Evolutionary conservation across 208 protist genomes (phyloP).

Genomic region (Trypanosoma melophagium): DNA sequence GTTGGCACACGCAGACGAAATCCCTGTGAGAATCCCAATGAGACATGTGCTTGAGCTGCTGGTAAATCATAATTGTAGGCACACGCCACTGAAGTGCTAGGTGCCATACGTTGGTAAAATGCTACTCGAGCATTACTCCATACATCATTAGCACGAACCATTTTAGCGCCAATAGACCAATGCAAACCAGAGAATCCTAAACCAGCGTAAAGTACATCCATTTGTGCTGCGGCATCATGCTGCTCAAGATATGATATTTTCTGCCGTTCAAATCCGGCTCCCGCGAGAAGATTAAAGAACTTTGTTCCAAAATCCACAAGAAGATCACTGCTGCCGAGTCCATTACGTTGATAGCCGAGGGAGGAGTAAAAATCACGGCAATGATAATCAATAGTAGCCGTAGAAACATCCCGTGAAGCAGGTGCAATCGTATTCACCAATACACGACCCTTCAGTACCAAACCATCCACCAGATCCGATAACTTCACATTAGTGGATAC

Average conservation of each 20-base stretch:
- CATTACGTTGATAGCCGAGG: slow-evolving; percentile 75
- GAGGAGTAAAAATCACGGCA: slow-evolving; percentile 75
- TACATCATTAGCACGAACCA: slow-evolving; percentile 65
- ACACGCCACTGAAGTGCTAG: slow-evolving; percentile 68
- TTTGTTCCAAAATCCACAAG: slow-evolving; percentile 80
- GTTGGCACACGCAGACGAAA: slow-evolving; percentile 64
- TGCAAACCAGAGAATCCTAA: slow-evolving; percentile 75
- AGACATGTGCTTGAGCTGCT: slow-evolving; percentile 46
- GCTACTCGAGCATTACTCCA: slow-evolving; percentile 73
- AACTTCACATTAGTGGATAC: slow-evolving; percentile 48
- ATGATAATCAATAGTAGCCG: slow-evolving; percentile 59
- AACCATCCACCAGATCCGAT: slow-evolving; percentile 65
- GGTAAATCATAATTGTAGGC: slow-evolving; percentile 70
- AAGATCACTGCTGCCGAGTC: slow-evolving; percentile 82
- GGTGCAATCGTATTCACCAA: slow-evolving; percentile 81
- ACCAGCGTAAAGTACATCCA: slow-evolving; percentile 81
- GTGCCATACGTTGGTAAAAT: slow-evolving; percentile 60
- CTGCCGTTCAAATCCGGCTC: slow-evolving; percentile 81
- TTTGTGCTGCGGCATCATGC: slow-evolving; percentile 52
- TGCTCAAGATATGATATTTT: slow-evolving; percentile 82
- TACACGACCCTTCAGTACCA: slow-evolving; percentile 50
- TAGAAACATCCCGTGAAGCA: slow-evolving; percentile 77
- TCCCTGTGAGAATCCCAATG: slow-evolving; percentile 77
- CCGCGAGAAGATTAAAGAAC: slow-evolving; percentile 80
- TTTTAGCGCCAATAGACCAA: slow-evolving; percentile 79